A percentile compares a stretch with the other conserved stretches of the same genome.
Evolutionary conservation across 73 alveolate genomes (phyloP).

Genomic region (Paramecium sexaurelia): DNA sequence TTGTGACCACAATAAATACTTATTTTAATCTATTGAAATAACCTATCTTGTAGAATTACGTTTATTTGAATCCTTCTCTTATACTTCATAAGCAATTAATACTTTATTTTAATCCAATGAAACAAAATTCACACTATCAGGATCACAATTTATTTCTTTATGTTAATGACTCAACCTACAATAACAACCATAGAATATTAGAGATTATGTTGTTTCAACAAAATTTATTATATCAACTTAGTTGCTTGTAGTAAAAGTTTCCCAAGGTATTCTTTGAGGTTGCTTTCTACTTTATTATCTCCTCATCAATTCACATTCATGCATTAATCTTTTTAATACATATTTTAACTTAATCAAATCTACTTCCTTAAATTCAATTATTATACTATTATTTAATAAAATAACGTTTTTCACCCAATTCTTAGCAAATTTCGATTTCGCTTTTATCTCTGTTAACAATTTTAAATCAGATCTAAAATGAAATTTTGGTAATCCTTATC

Average conservation of each 20-base stretch:
- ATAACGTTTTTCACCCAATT: not conserved
- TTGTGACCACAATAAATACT: not conserved
- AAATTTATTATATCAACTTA: not conserved
- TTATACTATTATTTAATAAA: not conserved
- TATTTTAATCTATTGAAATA: not conserved
- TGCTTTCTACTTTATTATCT: not conserved
- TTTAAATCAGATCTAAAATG: not conserved
- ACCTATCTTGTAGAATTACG: not conserved
- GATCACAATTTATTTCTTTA: slow-evolving; percentile 37
- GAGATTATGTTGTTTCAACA: not conserved
- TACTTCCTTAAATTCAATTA: not conserved
- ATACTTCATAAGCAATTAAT: slow-evolving; percentile 38
- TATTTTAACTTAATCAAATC: not conserved
- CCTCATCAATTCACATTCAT: not conserved
- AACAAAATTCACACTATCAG: not conserved
- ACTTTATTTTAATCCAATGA: not conserved
- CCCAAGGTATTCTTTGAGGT: not conserved
- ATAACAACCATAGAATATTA: not conserved
- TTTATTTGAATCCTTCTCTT: slow-evolving; percentile 8
- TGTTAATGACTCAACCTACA: not conserved
- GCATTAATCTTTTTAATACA: slow-evolving; percentile 8
- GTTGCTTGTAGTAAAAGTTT: not conserved
- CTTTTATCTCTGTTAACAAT: slow-evolving; percentile 2
- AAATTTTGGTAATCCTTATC: not conserved
- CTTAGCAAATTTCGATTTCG: not conserved